Percentiles rank a stretch among this genome's conserved stretches.
phyloP scores from a whole-genome alignment of 2,329 filamentous ascomycete genomes.

The Aureobasidium sp. region DNA sequence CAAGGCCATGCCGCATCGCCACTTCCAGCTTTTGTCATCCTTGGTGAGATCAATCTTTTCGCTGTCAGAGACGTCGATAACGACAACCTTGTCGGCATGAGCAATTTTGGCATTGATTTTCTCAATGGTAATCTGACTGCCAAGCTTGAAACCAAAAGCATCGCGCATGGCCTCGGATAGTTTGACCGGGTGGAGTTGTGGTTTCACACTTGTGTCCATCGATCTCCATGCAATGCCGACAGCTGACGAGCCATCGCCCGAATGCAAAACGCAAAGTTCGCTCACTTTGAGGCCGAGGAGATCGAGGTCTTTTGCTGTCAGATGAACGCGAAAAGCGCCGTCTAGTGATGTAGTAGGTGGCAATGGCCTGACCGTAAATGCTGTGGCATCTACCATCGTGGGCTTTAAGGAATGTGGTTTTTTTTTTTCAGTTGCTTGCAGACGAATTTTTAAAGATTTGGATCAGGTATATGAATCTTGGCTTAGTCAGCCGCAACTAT shows the following conservation, averaged over 20 bases:
- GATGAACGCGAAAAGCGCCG: conserved; percentile 53
- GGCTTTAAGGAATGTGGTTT: background rate
- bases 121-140: conserved; percentile 59
- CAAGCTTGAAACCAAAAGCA: conserved; percentile 63
- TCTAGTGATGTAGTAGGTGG: conserved; percentile 43
- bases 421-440: background rate
- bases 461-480: conserved; percentile 1
- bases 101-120: conserved; percentile 45
- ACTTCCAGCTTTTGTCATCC: conserved; percentile 32
- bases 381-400: conserved; percentile 15
- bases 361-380: conserved; percentile 50
- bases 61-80: conserved; percentile 48
- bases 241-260: conserved; percentile 38
- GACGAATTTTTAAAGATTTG: conserved; percentile 13
- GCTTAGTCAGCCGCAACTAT: conserved; percentile 7
- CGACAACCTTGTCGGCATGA: conserved; percentile 51
- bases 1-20: conserved; percentile 24
- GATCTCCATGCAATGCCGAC: conserved; percentile 59
- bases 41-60: conserved; percentile 23
- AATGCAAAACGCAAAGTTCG: conserved; percentile 50
- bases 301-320: conserved; percentile 51
- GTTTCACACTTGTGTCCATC: conserved; percentile 47
- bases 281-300: conserved; percentile 50
- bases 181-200: conserved; percentile 61
- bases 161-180: conserved; percentile 67